phyloP scores from a whole-genome alignment of 495 filamentous ascomycete genomes.

The Filosporella fistucella region DNA sequence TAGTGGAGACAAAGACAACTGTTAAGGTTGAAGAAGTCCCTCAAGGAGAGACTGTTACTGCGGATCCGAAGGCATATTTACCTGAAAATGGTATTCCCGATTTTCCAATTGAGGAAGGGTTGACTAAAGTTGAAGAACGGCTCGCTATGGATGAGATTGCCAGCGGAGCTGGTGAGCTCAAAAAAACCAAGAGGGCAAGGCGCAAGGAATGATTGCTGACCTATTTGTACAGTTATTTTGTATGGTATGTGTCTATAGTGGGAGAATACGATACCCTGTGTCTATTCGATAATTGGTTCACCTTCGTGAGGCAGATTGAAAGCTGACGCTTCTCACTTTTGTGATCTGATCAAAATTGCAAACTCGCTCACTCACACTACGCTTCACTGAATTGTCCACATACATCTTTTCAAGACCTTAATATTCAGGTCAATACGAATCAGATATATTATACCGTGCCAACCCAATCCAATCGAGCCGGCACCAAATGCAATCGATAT shows the following conservation, averaged over 20 bases:
- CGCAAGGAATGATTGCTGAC: background rate
- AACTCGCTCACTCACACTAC: too few relatives aligned
- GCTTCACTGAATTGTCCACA: too few relatives aligned
- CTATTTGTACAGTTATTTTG: background rate
- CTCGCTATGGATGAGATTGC: conserved; percentile 14
- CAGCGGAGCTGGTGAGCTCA: conserved; percentile 1
- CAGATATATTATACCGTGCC: too few relatives aligned
- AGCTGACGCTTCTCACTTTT: too few relatives aligned
- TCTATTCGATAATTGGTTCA: too few relatives aligned
- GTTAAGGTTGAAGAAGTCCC: conserved; percentile 24
- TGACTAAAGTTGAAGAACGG: conserved; percentile 15
- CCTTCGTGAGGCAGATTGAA: too few relatives aligned
- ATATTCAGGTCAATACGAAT: too few relatives aligned
- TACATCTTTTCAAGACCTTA: too few relatives aligned
- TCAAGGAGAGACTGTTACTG: conserved; percentile 24
- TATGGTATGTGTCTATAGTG: conserved; percentile 3
- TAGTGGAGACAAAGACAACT: conserved; percentile 17
- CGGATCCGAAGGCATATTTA: conserved; percentile 26
- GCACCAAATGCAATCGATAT: too few relatives aligned
- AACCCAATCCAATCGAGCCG: too few relatives aligned
- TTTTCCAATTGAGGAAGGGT: conserved; percentile 5
- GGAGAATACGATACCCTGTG: too few relatives aligned
- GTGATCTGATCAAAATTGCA: too few relatives aligned
- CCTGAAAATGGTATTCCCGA: conserved; percentile 7
- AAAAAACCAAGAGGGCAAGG: conserved; percentile 8